Conservation (phyloP, 2,329 filamentous ascomycete genomes). For the Aspergillus caelatus region DNA sequence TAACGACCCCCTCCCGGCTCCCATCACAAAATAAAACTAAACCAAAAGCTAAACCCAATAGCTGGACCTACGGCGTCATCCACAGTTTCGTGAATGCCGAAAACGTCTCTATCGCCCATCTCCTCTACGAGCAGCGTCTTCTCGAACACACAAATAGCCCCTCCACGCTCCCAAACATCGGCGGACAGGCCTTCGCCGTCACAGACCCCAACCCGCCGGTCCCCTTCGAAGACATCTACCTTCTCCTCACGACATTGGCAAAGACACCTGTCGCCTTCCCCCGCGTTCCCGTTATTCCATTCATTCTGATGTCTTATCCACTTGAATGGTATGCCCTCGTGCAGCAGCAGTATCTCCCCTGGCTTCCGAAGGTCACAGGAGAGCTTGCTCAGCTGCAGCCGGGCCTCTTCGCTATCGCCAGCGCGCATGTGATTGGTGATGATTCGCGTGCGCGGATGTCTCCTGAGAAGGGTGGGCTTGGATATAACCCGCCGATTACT, state of each 20-base stretch:
- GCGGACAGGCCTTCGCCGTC: slow-evolving; percentile 54
- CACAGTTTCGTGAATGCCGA: slow-evolving; percentile 56
- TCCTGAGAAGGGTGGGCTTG: slow-evolving; percentile 34
- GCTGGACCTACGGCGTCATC: slow-evolving; percentile 50
- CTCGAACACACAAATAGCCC: slow-evolving; percentile 33
- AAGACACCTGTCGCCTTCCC: slow-evolving; percentile 35
- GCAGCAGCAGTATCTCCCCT: slow-evolving; percentile 29
- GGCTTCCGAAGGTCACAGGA: slow-evolving; percentile 28
- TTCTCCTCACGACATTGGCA: slow-evolving; percentile 30
- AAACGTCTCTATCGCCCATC: slow-evolving; percentile 59
- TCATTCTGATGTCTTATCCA: slow-evolving; percentile 35
- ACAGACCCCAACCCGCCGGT: slow-evolving; percentile 54
- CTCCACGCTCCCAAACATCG: slow-evolving; percentile 31
- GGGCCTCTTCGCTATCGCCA: slow-evolving; percentile 34
- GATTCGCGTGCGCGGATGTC: slow-evolving; percentile 30
- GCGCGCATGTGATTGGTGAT: slow-evolving; percentile 32
- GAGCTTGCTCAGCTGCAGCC: slow-evolving; percentile 36
- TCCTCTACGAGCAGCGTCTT: slow-evolving; percentile 57
- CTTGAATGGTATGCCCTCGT: slow-evolving; percentile 36
- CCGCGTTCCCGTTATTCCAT: slow-evolving; percentile 24
- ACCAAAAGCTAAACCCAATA: neutral
- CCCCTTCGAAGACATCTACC: slow-evolving; percentile 36
- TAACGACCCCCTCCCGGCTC: neutral
- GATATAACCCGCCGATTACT: slow-evolving; percentile 34
- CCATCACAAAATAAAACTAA: too few species aligned